Base-by-base conservation (phyloP, 2,329 filamentous ascomycete genomes). In the Aspergillus phoenicis region DNA sequence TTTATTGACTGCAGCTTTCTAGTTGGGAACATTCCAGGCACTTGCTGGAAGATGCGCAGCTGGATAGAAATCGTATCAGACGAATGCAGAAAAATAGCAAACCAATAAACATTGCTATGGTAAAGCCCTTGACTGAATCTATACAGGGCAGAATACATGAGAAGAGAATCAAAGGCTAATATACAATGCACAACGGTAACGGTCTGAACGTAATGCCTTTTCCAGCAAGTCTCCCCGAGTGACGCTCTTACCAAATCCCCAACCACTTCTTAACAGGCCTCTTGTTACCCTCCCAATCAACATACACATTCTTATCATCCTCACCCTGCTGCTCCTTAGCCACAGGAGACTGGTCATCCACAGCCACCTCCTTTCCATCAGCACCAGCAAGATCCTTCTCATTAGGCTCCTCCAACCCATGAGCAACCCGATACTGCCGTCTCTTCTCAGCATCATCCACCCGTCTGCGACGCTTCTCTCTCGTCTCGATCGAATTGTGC, bases 391-490 rank as follows among this genome's bases (percentile, higher is more conserved):
- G 67, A 30, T 74, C 75, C 61, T 57, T 53, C 38, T 72, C 72
- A 55, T 71, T 74, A 61, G 70, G 73, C 68, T 80, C 81, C 75
- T 93, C 89, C 71, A 96, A 76, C 8, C 92, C 93, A 81, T 97
- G 92, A 62, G 90, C 91, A 77, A 91, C 89, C 70, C 93, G 87
- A 78, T 92, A 99, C 76, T 91, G 88, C 63, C 86, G 86, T 70
- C 94, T 85, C 86, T 97, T 97, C 75, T 89, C 85, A 28, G 95
- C 89, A 79, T 99, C 95, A 67, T 97, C 92, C 59, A 92, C 83
- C 67, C 87, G 88, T 71, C 84, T 84, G 70, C 87, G 85, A 58
- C 93, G 85, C 79, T 87, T 87, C 77, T 93, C 91, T 56, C 84
- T 82, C 28, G 90, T 89, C 71, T 87, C 80, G 65, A 85, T 81